These are phyloP conservation scores for Knufia petricola DNA, from an alignment of 2,329 filamentous ascomycete genomes.

Conservation along the genomic window DNA sequence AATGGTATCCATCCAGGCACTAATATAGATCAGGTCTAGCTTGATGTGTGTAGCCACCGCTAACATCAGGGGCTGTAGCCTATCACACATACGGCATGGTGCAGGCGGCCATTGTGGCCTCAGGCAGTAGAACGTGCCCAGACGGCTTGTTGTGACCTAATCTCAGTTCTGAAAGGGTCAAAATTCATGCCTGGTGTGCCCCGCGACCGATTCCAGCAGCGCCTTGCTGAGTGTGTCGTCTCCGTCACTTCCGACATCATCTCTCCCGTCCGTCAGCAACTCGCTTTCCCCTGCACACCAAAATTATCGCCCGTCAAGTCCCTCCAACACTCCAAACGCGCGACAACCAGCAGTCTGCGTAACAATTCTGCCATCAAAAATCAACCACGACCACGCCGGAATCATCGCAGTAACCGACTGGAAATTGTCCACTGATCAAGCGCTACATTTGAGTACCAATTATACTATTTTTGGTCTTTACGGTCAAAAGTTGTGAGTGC, in stretches of 20 bases:
- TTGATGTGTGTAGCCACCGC: too few relatives aligned
- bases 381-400: conserved; percentile 37
- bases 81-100: too few relatives aligned
- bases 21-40: too few relatives aligned
- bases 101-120: too few relatives aligned
- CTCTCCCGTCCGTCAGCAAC: background rate
- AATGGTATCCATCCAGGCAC: too few relatives aligned
- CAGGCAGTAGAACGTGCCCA: too few relatives aligned
- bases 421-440: conserved; percentile 44
- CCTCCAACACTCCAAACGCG: conserved; percentile 9
- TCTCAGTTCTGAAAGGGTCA: too few relatives aligned
- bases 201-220: too few relatives aligned
- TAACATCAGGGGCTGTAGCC: too few relatives aligned
- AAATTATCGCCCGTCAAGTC: conserved; percentile 9
- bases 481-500: conserved; percentile 2
- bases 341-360: conserved; percentile 9
- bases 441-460: conserved; percentile 56
- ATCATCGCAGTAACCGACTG: conserved; percentile 47
- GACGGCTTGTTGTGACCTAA: too few relatives aligned
- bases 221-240: background rate
- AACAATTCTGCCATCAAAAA: conserved; percentile 38
- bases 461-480: conserved; percentile 41
- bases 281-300: conserved; percentile 4
- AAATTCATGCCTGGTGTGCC: too few relatives aligned
- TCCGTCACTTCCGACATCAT: background rate